Evolutionary conservation across 176 grass and related monocot genomes (phyloP).

Genomic region (Echinochloa phyllopogon): DNA sequence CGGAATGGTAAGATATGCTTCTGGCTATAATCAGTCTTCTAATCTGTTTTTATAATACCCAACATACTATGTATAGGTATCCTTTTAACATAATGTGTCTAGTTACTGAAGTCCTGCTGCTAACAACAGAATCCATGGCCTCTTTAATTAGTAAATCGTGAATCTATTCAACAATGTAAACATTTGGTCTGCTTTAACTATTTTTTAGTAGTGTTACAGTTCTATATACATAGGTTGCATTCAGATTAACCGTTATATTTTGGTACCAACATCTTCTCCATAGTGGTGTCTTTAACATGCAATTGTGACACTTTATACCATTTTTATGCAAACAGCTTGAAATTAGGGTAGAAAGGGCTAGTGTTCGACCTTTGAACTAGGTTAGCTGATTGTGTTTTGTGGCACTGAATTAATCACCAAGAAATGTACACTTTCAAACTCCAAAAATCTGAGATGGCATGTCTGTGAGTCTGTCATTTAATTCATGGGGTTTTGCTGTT

Average conservation of each 20-base stretch:
- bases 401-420: background rate
- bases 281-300: background rate
- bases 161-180: conserved; percentile 7
- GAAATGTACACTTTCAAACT: background rate
- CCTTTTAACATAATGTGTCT: background rate
- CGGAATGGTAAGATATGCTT: conserved; percentile 82
- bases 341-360: background rate
- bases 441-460: background rate
- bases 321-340: background rate
- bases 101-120: background rate
- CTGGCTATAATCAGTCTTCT: background rate
- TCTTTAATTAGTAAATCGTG: conserved; percentile 1
- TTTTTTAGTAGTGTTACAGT: background rate
- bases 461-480: background rate
- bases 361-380: background rate
- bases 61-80: background rate
- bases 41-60: conserved; percentile 2
- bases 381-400: conserved; percentile 2
- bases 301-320: background rate
- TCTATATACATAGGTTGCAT: background rate
- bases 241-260: conserved; percentile 3
- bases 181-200: background rate
- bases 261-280: background rate
- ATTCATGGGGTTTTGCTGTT: conserved; percentile 13
- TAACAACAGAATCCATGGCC: background rate